Percentiles rank a stretch among this genome's conserved stretches.
These are phyloP conservation scores for Dysphania ambrosioides DNA, from an alignment of 148 eudicot species.

Conservation along the genomic window DNA sequence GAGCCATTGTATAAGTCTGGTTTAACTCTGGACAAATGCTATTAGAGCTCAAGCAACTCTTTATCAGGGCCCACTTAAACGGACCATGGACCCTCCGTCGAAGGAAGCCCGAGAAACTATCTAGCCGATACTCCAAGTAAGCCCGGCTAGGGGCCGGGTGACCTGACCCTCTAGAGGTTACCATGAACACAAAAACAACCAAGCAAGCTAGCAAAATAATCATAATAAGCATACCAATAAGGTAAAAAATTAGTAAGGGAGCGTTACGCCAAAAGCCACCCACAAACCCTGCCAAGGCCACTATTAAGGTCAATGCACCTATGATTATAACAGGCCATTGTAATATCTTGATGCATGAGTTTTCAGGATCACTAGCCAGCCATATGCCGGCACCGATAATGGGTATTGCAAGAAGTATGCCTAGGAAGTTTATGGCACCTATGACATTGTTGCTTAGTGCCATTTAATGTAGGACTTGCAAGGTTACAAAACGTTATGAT, in stretches of 20 bases:
- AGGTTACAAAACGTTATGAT: background rate
- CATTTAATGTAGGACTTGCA: constrained; percentile 30
- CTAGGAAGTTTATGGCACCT: constrained; percentile 66
- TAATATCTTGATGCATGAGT: constrained; percentile 60
- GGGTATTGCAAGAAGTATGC: constrained; percentile 73
- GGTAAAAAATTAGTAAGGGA: constrained; percentile 58
- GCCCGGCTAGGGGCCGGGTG: constrained; percentile 71
- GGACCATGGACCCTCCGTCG: constrained; percentile 52
- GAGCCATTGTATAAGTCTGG: constrained; percentile 67
- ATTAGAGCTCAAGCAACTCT: constrained; percentile 56
- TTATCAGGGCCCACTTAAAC: constrained; percentile 77
- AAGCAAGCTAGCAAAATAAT: constrained; percentile 52
- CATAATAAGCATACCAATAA: constrained; percentile 65
- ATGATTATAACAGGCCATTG: constrained; percentile 82
- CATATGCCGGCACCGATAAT: constrained; percentile 75
- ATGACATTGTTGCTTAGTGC: constrained; percentile 74
- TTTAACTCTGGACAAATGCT: constrained; percentile 69
- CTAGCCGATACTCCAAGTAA: constrained; percentile 67
- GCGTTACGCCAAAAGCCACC: constrained; percentile 74
- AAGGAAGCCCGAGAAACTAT: constrained; percentile 69
- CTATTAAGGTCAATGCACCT: constrained; percentile 59
- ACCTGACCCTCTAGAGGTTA: constrained; percentile 63
- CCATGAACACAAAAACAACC: constrained; percentile 69
- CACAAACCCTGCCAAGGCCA: constrained; percentile 59
- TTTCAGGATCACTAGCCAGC: constrained; percentile 60